Evolutionary conservation across 2,329 filamentous ascomycete genomes (phyloP).

Genomic region (Cordyceps tenuipes): DNA sequence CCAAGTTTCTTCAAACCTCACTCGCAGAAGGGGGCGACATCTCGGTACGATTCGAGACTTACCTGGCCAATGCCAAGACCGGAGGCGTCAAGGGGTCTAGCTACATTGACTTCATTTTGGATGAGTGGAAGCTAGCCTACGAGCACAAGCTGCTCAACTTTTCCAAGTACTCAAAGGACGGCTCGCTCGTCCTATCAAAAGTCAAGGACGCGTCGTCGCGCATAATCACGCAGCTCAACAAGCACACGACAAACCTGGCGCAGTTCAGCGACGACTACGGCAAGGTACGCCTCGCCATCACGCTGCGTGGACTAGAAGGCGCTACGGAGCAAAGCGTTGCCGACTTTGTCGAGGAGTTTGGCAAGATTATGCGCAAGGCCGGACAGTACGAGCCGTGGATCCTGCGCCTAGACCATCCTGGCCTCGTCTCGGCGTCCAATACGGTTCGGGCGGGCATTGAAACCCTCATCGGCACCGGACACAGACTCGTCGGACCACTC

Average conservation of each 20-base stretch:
- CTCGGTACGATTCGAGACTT: neutral
- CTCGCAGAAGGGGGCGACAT: neutral
- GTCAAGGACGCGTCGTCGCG: neutral
- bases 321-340: neutral
- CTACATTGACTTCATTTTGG: constrained; percentile 3
- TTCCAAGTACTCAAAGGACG: constrained; percentile 4
- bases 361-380: neutral
- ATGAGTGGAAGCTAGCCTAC: neutral
- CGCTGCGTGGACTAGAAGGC: neutral
- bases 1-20: neutral
- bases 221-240: constrained; percentile 8
- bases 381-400: constrained; percentile 3
- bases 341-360: neutral
- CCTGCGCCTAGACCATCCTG: neutral
- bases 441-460: neutral
- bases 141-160: constrained; percentile 7
- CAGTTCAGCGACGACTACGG: neutral
- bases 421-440: neutral
- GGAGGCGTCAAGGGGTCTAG: neutral
- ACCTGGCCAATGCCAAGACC: constrained; percentile 1
- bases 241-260: constrained; percentile 9
- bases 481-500: neutral
- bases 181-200: neutral
- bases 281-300: neutral
- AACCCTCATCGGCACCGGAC: neutral